phyloP scores from a whole-genome alignment of 2,329 filamentous ascomycete species.

The Aspergillus tubingensis region DNA sequence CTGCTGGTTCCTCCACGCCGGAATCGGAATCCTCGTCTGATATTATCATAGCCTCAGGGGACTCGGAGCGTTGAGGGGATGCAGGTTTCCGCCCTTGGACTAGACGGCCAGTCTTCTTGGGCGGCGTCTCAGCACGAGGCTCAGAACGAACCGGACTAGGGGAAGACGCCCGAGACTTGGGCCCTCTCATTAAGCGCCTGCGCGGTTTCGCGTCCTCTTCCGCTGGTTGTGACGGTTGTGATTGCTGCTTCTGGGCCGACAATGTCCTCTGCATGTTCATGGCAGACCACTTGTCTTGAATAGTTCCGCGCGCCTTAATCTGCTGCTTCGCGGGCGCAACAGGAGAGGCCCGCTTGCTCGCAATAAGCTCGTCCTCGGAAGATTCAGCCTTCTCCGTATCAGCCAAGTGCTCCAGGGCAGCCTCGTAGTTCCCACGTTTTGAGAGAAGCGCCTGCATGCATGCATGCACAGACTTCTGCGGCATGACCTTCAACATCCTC shows the following conservation, averaged over 20 bases:
- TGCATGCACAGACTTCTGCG: conserved; percentile 47
- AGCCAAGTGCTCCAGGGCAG: conserved; percentile 54
- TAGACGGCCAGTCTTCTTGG: conserved; percentile 43
- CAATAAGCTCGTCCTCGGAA: conserved; percentile 46
- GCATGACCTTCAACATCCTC: conserved; percentile 54
- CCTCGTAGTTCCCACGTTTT: conserved; percentile 56
- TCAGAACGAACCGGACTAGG: conserved; percentile 22
- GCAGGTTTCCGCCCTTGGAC: conserved; percentile 51
- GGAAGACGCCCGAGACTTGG: conserved; percentile 33
- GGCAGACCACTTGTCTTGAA: conserved; percentile 61
- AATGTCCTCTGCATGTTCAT: conserved; percentile 43
- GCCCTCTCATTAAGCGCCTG: conserved; percentile 43
- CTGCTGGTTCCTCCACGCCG: conserved; percentile 42
- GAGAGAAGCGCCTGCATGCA: conserved; percentile 54
- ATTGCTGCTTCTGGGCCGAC: conserved; percentile 20
- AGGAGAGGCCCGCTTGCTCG: conserved; percentile 23
- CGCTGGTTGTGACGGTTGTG: conserved; percentile 17
- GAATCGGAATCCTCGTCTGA: conserved; percentile 49
- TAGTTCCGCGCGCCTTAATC: conserved; percentile 56
- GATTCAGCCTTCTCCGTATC: conserved; percentile 36
- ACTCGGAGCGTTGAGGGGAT: conserved; percentile 35
- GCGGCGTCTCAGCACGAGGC: conserved; percentile 22
- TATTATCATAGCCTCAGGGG: conserved; percentile 42
- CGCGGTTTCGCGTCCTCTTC: conserved; percentile 34
- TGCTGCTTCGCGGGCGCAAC: conserved; percentile 50